Conservation (phyloP, 495 filamentous ascomycete species). For the Talaromyces liani region DNA sequence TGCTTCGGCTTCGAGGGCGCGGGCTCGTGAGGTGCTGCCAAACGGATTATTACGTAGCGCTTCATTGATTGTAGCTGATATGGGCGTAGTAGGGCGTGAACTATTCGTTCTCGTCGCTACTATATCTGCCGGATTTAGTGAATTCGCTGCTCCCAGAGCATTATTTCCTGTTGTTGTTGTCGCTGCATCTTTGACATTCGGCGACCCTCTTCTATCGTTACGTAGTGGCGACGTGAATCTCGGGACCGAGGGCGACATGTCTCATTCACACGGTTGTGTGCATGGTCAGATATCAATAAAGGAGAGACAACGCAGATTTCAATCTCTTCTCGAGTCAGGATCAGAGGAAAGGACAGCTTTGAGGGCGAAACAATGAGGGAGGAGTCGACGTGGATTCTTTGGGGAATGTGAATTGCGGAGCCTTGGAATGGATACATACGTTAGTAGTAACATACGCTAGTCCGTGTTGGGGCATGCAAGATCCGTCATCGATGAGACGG, state of each 20-base stretch:
- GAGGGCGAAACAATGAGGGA: neutral
- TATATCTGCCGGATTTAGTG: neutral
- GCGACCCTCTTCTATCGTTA: neutral
- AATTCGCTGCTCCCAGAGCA: neutral
- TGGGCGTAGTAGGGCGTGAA: constrained; percentile 11
- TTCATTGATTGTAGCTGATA: constrained; percentile 30
- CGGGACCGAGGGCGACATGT: constrained; percentile 3
- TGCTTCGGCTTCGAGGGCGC: constrained; percentile 14
- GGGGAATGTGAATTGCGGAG: neutral
- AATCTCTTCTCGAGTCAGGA: neutral
- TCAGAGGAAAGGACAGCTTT: neutral
- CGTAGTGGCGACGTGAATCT: constrained; percentile 6
- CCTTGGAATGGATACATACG: neutral
- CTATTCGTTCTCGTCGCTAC: neutral
- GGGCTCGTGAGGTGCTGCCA: constrained; percentile 28
- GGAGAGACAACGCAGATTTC: neutral
- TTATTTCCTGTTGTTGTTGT: neutral
- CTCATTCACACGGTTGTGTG: neutral
- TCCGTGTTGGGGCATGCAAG: neutral
- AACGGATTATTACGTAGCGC: constrained; percentile 40
- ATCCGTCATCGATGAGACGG: neutral
- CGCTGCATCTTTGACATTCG: neutral
- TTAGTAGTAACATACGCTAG: neutral
- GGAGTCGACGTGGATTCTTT: neutral
- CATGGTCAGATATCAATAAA: neutral